Percentiles rank a stretch among this genome's conserved stretches.
Evolutionary conservation across 176 grass and related monocot species (phyloP).

Genomic region (Stipa capillata): DNA sequence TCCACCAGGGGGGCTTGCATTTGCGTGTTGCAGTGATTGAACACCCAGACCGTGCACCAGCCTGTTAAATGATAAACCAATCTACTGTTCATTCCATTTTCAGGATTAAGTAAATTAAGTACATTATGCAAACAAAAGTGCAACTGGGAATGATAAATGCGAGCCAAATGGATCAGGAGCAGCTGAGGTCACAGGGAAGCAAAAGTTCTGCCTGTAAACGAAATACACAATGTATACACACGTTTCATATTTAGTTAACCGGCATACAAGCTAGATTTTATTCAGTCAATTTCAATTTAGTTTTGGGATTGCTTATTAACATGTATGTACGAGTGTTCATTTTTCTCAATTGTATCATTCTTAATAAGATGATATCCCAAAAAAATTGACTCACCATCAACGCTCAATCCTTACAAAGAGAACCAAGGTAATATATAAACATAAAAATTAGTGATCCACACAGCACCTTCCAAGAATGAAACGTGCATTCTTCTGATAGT

Average conservation of each 20-base stretch:
- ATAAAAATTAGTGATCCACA: neutral
- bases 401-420: neutral
- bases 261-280: neutral
- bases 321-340: neutral
- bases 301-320: neutral
- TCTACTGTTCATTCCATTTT: neutral
- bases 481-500: neutral
- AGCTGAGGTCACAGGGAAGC: neutral
- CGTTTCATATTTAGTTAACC: no score
- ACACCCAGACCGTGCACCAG: conserved; percentile 56
- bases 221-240: neutral
- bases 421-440: neutral
- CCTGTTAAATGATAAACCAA: conserved; percentile 12
- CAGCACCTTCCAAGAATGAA: neutral
- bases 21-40: conserved; percentile 70
- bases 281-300: neutral
- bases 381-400: neutral
- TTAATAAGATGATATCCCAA: neutral
- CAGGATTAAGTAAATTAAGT: neutral
- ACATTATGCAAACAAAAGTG: neutral
- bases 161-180: neutral
- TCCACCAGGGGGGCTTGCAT: conserved; percentile 78
- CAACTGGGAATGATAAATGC: neutral
- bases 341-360: neutral
- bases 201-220: neutral